A percentile compares a stretch with the other conserved stretches of the same genome.
Evolutionary conservation across 2,329 filamentous ascomycete species (phyloP).

Genomic region (Coniella lustricola): DNA sequence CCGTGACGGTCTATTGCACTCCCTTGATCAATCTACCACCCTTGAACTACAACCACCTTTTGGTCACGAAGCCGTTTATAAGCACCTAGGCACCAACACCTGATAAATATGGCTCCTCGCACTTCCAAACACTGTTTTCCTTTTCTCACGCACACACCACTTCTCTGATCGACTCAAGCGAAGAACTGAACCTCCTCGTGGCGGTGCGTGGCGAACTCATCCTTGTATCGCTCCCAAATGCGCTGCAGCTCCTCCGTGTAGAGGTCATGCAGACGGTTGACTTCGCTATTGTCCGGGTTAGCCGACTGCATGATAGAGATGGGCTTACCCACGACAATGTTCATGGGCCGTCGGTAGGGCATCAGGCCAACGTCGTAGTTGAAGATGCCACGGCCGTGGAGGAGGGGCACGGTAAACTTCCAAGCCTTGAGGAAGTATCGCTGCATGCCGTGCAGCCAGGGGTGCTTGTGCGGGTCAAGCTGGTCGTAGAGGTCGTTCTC

Average conservation of each 20-base stretch:
- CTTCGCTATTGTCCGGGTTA: slow-evolving; percentile 64
- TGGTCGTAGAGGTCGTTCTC: slow-evolving; percentile 97
- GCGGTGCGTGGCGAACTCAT: slow-evolving; percentile 59
- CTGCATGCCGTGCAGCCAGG: slow-evolving; percentile 72
- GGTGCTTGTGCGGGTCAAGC: slow-evolving; percentile 68
- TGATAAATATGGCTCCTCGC: too few species aligned
- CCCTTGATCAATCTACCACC: too few species aligned
- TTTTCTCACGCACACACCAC: not conserved
- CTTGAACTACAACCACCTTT: too few species aligned
- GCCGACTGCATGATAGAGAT: slow-evolving; percentile 59
- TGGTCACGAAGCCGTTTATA: too few species aligned
- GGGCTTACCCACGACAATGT: slow-evolving; percentile 81
- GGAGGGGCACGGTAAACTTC: slow-evolving; percentile 87
- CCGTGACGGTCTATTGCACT: too few species aligned
- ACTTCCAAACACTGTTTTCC: too few species aligned
- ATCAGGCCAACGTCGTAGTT: slow-evolving; percentile 97
- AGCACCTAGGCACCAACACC: too few species aligned
- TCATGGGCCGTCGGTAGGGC: slow-evolving; percentile 82
- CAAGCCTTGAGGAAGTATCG: slow-evolving; percentile 76
- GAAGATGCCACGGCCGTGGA: slow-evolving; percentile 87
- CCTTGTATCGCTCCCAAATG: slow-evolving; percentile 73
- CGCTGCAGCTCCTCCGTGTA: slow-evolving; percentile 71
- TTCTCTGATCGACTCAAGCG: slow-evolving; percentile 33
- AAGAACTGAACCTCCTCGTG: slow-evolving; percentile 62
- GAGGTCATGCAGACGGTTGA: slow-evolving; percentile 70